Evolutionary conservation across 495 filamentous ascomycete genomes (phyloP).

Genomic region (Hyaloscypha hepaticicola): DNA sequence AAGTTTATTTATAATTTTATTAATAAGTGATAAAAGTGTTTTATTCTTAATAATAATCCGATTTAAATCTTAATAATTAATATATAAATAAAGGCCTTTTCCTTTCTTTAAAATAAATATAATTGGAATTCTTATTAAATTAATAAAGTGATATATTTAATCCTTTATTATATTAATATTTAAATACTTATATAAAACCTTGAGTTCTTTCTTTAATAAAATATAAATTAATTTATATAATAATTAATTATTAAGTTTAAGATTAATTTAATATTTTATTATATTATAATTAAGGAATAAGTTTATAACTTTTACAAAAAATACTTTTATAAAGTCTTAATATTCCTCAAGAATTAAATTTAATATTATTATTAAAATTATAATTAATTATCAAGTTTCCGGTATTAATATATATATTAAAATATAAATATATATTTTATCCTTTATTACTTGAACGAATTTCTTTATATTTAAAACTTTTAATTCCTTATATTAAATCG

Average conservation of each 20-base stretch:
- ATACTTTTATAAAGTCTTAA: neutral
- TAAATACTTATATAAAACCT: slow-evolving; percentile 20
- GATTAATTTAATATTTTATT: no score
- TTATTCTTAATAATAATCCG: slow-evolving; percentile 41
- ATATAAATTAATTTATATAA: no score
- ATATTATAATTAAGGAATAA: no score
- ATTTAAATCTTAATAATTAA: slow-evolving; percentile 48
- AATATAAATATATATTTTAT: neutral
- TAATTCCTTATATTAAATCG: neutral
- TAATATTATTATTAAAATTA: neutral
- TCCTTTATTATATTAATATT: slow-evolving; percentile 15
- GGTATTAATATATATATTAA: neutral
- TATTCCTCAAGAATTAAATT: neutral
- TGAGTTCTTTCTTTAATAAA: slow-evolving; percentile 10
- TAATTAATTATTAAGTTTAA: no score
- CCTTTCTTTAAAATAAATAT: no score
- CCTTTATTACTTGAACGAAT: neutral
- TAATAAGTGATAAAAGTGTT: slow-evolving; percentile 46
- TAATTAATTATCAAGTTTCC: neutral
- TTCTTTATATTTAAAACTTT: neutral
- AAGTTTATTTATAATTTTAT: slow-evolving; percentile 39
- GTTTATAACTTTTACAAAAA: neutral
- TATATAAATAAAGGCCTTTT: slow-evolving; percentile 34
- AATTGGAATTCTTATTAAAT: no score
- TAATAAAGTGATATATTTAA: slow-evolving; percentile 9